A percentile compares a stretch with the other conserved stretches of the same genome.
Conservation (phyloP, 73 alveolate species). For the Tetrahymena thermophila region DNA sequence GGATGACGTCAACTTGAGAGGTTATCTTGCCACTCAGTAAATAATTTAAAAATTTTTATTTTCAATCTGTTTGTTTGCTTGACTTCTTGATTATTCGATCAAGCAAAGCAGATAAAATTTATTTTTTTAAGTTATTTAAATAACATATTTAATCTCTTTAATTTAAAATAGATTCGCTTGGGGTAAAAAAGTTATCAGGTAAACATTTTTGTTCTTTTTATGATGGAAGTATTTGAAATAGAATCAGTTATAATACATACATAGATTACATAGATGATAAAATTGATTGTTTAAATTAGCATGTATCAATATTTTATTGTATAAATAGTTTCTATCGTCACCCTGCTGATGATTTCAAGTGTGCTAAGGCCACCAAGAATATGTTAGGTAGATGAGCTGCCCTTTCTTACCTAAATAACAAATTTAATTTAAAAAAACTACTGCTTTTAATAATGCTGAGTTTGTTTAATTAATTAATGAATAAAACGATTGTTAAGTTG, state of each 20-base stretch:
- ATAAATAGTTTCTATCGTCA: conserved; percentile 29
- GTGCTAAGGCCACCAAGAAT: conserved; percentile 45
- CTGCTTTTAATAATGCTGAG: neutral
- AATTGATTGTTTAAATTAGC: neutral
- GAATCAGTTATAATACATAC: neutral
- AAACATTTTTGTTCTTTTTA: neutral
- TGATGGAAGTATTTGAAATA: neutral
- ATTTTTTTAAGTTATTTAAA: neutral
- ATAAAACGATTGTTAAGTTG: neutral
- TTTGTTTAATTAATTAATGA: neutral
- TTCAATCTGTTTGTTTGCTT: too few relatives aligned
- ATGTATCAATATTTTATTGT: neutral
- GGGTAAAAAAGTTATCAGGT: conserved; percentile 40
- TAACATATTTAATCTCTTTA: neutral
- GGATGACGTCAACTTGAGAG: conserved; percentile 40
- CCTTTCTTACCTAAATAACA: neutral
- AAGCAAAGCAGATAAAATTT: neutral
- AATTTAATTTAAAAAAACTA: neutral
- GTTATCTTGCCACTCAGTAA: conserved; percentile 19
- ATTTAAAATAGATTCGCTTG: conserved; percentile 9
- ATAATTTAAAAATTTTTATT: neutral
- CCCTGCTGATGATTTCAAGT: conserved; percentile 46
- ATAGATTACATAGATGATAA: too few relatives aligned
- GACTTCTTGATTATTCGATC: too few relatives aligned
- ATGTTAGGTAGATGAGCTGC: conserved; percentile 44